These are phyloP conservation scores for Xylariaceae sp. DNA, from an alignment of 2,329 filamentous ascomycete genomes.

Conservation along the genomic window DNA sequence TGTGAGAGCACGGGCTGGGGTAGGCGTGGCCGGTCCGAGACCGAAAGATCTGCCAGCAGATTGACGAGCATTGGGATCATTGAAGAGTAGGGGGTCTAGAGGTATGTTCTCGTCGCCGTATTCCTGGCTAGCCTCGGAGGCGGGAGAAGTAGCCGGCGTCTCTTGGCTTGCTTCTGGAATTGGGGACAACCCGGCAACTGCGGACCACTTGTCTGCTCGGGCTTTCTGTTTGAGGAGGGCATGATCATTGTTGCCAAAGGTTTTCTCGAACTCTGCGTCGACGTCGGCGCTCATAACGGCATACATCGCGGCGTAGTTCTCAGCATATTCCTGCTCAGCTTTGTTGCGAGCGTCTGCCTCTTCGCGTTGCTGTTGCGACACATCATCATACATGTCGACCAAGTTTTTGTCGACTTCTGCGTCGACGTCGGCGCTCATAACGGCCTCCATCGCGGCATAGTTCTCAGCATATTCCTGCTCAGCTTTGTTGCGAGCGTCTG, in stretches of 20 bases:
- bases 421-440: constrained; percentile 31
- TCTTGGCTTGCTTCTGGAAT: too few species aligned
- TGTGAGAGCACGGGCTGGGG: constrained; percentile 49
- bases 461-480: constrained; percentile 13
- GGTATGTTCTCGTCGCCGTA: constrained; percentile 66
- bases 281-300: constrained; percentile 28
- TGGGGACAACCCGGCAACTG: too few species aligned
- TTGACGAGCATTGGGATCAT: constrained; percentile 11
- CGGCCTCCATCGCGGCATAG: constrained; percentile 23
- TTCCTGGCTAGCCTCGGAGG: constrained; percentile 61
- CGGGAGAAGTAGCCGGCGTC: constrained; percentile 19
- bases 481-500: too few species aligned
- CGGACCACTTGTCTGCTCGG: too few species aligned
- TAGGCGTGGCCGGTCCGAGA: constrained; percentile 55
- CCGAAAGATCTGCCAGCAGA: constrained; percentile 21
- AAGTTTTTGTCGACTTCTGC: constrained; percentile 40
- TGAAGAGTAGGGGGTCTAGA: constrained; percentile 46
- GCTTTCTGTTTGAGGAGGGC: constrained; percentile 37
- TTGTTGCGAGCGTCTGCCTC: too few species aligned
- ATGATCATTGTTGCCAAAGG: constrained; percentile 48
- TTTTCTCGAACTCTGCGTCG: constrained; percentile 38
- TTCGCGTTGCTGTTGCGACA: constrained; percentile 22
- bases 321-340: constrained; percentile 14
- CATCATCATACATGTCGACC: constrained; percentile 51
- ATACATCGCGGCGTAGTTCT: constrained; percentile 22